Conservation (phyloP, 441 rosid species). For the Raphanus hybrid region DNA sequence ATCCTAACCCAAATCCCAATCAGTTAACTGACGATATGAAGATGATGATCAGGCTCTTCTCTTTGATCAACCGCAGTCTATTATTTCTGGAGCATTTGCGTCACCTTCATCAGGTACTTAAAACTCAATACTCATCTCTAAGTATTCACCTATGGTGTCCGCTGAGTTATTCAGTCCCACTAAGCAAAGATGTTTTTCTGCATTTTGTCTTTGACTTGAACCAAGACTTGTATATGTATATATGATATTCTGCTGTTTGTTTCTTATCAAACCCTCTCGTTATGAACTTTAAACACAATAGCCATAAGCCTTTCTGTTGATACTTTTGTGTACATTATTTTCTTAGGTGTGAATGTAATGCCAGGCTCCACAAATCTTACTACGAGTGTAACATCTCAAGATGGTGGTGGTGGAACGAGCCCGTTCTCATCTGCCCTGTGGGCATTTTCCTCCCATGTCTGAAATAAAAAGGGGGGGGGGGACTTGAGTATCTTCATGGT, state of each 20-base stretch:
- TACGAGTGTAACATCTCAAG: slow-evolving; percentile 42
- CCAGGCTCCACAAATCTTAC: slow-evolving; percentile 26
- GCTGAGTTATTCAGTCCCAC: not conserved
- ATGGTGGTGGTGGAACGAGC: slow-evolving; percentile 51
- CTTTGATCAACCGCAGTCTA: slow-evolving; percentile 39
- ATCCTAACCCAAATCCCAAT: slow-evolving; percentile 30
- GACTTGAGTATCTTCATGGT: not conserved
- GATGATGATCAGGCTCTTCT: slow-evolving; percentile 44
- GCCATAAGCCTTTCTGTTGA: slow-evolving; percentile 33
- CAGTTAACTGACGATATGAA: slow-evolving; percentile 47
- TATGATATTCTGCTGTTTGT: slow-evolving; percentile 12
- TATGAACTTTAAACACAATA: slow-evolving; percentile 27
- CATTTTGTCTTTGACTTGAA: not conserved
- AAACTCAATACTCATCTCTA: slow-evolving; percentile 13
- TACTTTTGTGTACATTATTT: slow-evolving; percentile 19
- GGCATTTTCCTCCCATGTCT: slow-evolving; percentile 42
- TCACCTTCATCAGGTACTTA: slow-evolving; percentile 64
- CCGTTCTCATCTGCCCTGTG: slow-evolving; percentile 72
- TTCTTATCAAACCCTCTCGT: slow-evolving; percentile 46
- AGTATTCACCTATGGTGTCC: not conserved
- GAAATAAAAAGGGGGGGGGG: not conserved
- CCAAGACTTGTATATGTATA: not conserved
- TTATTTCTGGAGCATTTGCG: slow-evolving; percentile 32
- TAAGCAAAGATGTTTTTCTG: not conserved
- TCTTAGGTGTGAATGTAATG: slow-evolving; percentile 38